These are phyloP conservation scores for Cladosporium sp. DNA, from an alignment of 2,329 filamentous ascomycete genomes.

Conservation along the genomic window DNA sequence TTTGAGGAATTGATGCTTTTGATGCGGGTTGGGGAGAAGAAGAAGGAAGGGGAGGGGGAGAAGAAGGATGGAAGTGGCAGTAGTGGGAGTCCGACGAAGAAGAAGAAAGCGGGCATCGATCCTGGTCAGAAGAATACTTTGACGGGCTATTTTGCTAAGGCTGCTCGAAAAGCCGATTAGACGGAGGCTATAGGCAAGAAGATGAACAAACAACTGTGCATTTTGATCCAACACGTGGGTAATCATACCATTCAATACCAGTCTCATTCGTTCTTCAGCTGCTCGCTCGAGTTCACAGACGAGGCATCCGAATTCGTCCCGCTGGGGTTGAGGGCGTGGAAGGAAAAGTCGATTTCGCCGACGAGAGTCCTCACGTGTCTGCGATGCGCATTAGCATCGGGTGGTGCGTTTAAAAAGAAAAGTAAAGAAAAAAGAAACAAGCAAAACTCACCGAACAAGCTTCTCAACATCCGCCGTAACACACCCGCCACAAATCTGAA, in stretches of 20 bases:
- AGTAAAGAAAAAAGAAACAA: slow-evolving; percentile 50
- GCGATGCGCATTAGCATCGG: slow-evolving; percentile 27
- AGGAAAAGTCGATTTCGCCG: slow-evolving; percentile 69
- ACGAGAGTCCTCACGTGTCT: slow-evolving; percentile 58
- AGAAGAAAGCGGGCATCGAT: slow-evolving; percentile 31
- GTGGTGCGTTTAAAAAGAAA: too few relatives aligned
- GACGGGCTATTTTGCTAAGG: slow-evolving; percentile 52
- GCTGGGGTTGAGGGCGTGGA: slow-evolving; percentile 46
- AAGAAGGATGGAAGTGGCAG: slow-evolving; percentile 16
- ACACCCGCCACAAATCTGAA: slow-evolving; percentile 66
- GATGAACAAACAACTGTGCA: too few relatives aligned
- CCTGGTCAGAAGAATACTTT: slow-evolving; percentile 50
- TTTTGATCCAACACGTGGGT: too few relatives aligned
- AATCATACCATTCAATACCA: too few relatives aligned
- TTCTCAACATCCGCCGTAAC: slow-evolving; percentile 64
- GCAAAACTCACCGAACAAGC: slow-evolving; percentile 49
- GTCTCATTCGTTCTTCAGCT: neutral
- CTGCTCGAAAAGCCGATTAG: neutral
- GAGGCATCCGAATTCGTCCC: slow-evolving; percentile 20
- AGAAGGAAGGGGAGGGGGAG: slow-evolving; percentile 34
- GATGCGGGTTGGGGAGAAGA: slow-evolving; percentile 56
- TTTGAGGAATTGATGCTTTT: slow-evolving; percentile 62
- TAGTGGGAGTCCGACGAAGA: slow-evolving; percentile 28
- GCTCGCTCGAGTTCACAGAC: neutral
- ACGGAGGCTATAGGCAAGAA: too few relatives aligned